Base-by-base conservation (phyloP, 345 rosid genomes). In the Eutrema yunnanense region DNA sequence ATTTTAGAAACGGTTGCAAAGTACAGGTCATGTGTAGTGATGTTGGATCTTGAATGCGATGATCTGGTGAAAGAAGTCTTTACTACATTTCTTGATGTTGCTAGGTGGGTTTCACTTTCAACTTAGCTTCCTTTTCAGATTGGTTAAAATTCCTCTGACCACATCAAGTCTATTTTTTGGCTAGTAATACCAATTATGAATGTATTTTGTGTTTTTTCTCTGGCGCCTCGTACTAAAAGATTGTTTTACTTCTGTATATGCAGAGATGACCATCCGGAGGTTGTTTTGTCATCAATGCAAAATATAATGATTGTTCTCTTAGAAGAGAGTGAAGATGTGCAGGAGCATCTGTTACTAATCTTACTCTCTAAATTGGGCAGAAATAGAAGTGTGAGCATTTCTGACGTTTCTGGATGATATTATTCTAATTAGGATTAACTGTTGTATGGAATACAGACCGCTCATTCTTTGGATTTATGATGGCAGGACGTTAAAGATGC, bases 1-100 rank as follows among this genome's bases (percentile, higher is more conserved):
- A 92, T 95, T 77, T 80, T 95, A 80, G 99, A 92, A 87, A 95
- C 94, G 58, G 84, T 92, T 80, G 96, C 99, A 40, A 95, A 87
- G 78, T 90, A 85, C 81, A 86, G 96, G 87, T 95, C 98, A 53
- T 95, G 98, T 75, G 88, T 92, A 66, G 96, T 92, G 76, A 92
- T 95, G 97, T 75, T 95, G 89, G 99, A 92, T 86, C 96, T 95
- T 65, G 99, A 90, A 86, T 92, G 97, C 69, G 88, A 92, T 71
- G 91, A 92, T 82, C 84, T 92, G 65, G 89, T 95, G 78, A 85
- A 88, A 76, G 83, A 90, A 83, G 90, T 95, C 90, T 95, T 86
- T 89, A 84, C 81, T 64, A 92, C 96, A 59, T 92, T 92, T 78
- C 87, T 95, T 58, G 49, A 88, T 74, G 94, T 95, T 78, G 92